A percentile compares a stretch with the other conserved stretches of the same genome.
phyloP scores from a whole-genome alignment of 495 filamentous ascomycete species.

The Hyaloscypha finlandica region DNA sequence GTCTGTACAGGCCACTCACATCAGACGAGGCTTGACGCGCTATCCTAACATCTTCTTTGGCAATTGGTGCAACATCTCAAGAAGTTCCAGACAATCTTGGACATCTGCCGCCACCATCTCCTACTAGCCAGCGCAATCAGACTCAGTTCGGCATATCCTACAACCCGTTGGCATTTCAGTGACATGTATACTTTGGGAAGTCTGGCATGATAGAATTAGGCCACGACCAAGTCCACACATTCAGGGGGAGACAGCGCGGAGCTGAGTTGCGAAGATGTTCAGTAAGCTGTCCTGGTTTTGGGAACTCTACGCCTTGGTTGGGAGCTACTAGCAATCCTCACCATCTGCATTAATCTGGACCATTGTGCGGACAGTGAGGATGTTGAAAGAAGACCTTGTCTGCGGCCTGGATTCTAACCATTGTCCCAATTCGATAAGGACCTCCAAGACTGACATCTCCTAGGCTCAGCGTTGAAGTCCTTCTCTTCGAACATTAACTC shows the following conservation, averaged over 20 bases:
- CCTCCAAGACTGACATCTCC: constrained; percentile 27
- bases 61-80: background rate
- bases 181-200: background rate
- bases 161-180: background rate
- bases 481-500: constrained; percentile 84
- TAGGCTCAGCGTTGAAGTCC: constrained; percentile 77
- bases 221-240: background rate
- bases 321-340: background rate
- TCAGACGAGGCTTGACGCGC: constrained; percentile 3
- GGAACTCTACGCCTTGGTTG: background rate
- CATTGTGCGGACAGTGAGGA: background rate
- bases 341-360: background rate
- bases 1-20: constrained; percentile 14
- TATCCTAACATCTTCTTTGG: background rate
- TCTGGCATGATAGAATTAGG: constrained; percentile 6
- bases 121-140: background rate
- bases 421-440: background rate
- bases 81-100: background rate
- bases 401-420: background rate
- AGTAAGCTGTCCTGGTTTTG: constrained; percentile 14
- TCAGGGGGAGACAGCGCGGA: constrained; percentile 10
- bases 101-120: background rate
- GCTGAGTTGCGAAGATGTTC: constrained; percentile 34
- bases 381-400: background rate
- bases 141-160: background rate